These are phyloP conservation scores for Candida nemodendra DNA, from an alignment of 805 yeast species.

Conservation along the genomic window DNA sequence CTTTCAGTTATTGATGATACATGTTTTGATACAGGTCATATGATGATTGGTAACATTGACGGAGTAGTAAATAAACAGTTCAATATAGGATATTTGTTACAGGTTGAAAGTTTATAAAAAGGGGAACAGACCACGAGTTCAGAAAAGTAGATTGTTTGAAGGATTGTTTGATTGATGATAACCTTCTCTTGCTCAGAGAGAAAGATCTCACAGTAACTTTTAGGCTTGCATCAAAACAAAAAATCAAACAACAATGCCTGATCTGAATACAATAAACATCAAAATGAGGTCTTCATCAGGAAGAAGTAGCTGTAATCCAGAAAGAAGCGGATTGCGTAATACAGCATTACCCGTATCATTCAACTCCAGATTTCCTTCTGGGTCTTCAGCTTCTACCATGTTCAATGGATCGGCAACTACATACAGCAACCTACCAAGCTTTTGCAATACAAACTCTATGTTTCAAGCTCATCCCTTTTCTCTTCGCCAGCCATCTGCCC, in stretches of 20 bases:
- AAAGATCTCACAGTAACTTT: no score
- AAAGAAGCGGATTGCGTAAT: not conserved
- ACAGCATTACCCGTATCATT: not conserved
- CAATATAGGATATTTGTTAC: no score
- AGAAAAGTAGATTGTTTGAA: no score
- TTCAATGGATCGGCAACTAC: constrained; percentile 17
- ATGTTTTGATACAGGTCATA: no score
- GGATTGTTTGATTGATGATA: no score
- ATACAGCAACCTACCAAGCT: constrained; percentile 20
- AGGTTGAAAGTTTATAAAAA: no score
- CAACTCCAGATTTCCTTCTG: constrained; percentile 9
- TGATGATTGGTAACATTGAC: no score
- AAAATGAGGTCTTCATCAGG: constrained; percentile 7
- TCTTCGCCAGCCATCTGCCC: constrained; percentile 10
- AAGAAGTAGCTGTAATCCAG: constrained; percentile 2
- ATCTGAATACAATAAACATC: constrained; percentile 9
- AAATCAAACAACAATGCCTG: constrained; percentile 12
- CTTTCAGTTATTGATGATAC: no score
- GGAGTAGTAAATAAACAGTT: no score
- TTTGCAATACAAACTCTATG: constrained; percentile 10
- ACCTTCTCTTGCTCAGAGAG: no score
- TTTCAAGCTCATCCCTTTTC: constrained; percentile 8
- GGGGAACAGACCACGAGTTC: no score
- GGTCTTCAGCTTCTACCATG: constrained; percentile 12
- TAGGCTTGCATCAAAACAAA: no score